A percentile compares a stretch with the other conserved stretches of the same genome.
phyloP scores from a whole-genome alignment of 2,329 filamentous ascomycete species.

The Microcyclosporella mali region DNA sequence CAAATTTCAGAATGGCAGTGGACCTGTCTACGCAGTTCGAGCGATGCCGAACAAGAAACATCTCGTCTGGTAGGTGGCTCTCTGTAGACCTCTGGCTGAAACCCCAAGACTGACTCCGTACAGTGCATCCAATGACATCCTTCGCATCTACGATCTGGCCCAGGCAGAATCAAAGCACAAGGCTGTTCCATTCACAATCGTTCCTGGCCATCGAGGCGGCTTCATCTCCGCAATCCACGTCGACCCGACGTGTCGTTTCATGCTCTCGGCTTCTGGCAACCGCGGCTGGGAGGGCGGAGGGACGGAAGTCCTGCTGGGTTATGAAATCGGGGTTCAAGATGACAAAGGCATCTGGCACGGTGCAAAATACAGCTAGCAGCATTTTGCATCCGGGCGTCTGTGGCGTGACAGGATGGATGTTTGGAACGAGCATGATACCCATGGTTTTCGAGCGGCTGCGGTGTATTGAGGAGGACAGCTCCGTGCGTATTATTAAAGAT shows the following conservation, averaged over 20 bases:
- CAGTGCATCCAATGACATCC: constrained; percentile 85
- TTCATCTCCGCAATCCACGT: constrained; percentile 82
- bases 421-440: constrained; percentile 2
- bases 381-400: background rate
- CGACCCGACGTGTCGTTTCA: constrained; percentile 80
- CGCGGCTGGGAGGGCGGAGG: constrained; percentile 83
- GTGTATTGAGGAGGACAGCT: no score
- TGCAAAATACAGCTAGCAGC: constrained; percentile 10
- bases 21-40: constrained; percentile 78
- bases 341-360: constrained; percentile 27
- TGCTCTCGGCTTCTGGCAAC: constrained; percentile 88
- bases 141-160: constrained; percentile 83
- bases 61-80: constrained; percentile 71
- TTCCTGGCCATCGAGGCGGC: constrained; percentile 82
- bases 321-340: constrained; percentile 62
- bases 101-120: constrained; percentile 1
- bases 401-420: background rate
- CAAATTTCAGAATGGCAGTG: constrained; percentile 82
- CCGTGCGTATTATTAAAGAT: no score
- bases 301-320: constrained; percentile 88
- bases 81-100: background rate
- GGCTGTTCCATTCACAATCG: constrained; percentile 88
- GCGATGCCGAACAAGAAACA: constrained; percentile 91
- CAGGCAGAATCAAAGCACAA: constrained; percentile 60
- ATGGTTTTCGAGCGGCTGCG: no score